phyloP scores from a whole-genome alignment of 2,329 filamentous ascomycete species.

The Albophoma yamanashiensis region DNA sequence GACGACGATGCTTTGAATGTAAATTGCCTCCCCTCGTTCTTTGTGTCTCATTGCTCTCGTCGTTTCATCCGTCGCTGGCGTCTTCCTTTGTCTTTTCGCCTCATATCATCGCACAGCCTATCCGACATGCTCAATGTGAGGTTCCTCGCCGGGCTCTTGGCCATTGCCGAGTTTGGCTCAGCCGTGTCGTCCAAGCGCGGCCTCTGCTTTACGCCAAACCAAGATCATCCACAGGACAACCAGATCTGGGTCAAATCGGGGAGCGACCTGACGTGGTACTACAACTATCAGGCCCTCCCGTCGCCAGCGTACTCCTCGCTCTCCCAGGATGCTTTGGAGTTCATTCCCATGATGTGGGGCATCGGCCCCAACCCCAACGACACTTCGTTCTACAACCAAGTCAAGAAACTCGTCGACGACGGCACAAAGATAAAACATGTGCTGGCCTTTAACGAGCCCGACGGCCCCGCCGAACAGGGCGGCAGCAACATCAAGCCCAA shows the following conservation, averaged over 20 bases:
- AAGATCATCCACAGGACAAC: conserved; percentile 48
- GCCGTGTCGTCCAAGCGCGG: conserved; percentile 51
- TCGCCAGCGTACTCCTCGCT: conserved; percentile 37
- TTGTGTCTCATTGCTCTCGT: background rate
- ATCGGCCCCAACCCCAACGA: conserved; percentile 34
- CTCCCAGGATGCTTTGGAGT: conserved; percentile 50
- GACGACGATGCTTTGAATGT: background rate
- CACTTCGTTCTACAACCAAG: conserved; percentile 49
- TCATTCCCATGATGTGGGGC: conserved; percentile 76
- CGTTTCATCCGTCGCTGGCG: background rate
- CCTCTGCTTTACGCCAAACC: conserved; percentile 55
- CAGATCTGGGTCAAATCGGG: conserved; percentile 47
- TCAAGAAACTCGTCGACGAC: conserved; percentile 40
- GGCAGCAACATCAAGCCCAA: conserved; percentile 52
- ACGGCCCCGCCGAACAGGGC: conserved; percentile 42
- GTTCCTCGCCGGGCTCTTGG: conserved; percentile 5
- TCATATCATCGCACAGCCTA: background rate
- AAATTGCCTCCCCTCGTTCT: background rate
- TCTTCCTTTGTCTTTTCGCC: background rate
- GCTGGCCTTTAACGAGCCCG: conserved; percentile 73
- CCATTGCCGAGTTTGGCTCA: conserved; percentile 11
- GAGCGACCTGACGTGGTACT: conserved; percentile 69
- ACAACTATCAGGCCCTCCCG: conserved; percentile 59
- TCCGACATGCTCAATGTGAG: background rate
- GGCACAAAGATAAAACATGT: conserved; percentile 54